These are phyloP conservation scores for Trichoderma reesei DNA, from an alignment of 495 filamentous ascomycete genomes.

Conservation along the genomic window DNA sequence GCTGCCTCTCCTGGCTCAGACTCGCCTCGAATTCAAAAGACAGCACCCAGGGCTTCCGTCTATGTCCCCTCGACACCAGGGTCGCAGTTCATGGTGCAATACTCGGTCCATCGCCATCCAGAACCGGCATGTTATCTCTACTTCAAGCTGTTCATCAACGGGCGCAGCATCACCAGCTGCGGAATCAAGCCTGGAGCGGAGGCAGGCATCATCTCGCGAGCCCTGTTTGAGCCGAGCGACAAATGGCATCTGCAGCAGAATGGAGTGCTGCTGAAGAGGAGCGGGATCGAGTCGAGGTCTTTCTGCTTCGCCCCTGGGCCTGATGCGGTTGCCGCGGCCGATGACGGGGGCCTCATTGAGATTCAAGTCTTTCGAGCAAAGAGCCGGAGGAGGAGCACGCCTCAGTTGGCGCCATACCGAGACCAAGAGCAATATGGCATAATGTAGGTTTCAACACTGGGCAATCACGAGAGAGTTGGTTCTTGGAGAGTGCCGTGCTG, in stretches of 20 bases:
- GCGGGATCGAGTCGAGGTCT: conserved; percentile 31
- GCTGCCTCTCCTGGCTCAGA: neutral
- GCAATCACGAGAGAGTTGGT: neutral
- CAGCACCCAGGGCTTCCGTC: conserved; percentile 32
- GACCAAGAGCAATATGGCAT: neutral
- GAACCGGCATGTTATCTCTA: conserved; percentile 29
- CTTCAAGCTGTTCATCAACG: conserved; percentile 45
- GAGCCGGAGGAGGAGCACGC: conserved; percentile 24
- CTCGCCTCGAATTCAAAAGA: conserved; percentile 15
- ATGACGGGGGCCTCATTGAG: conserved; percentile 44
- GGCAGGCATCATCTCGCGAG: conserved; percentile 29
- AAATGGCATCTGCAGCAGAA: conserved; percentile 16
- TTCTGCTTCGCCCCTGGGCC: conserved; percentile 32
- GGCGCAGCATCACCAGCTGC: conserved; percentile 35
- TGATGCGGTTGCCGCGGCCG: conserved; percentile 26
- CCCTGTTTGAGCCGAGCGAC: conserved; percentile 32
- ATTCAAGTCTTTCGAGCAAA: conserved; percentile 39
- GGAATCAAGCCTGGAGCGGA: conserved; percentile 28
- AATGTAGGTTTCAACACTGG: neutral
- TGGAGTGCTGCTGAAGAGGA: conserved; percentile 16
- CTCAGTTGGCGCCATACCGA: conserved; percentile 17
- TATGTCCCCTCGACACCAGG: conserved; percentile 42
- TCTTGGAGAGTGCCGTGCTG: neutral
- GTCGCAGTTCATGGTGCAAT: conserved; percentile 14
- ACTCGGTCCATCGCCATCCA: neutral